Evolutionary conservation across 495 filamentous ascomycete genomes (phyloP).

Genomic region (Lentithecium fluviatile): DNA sequence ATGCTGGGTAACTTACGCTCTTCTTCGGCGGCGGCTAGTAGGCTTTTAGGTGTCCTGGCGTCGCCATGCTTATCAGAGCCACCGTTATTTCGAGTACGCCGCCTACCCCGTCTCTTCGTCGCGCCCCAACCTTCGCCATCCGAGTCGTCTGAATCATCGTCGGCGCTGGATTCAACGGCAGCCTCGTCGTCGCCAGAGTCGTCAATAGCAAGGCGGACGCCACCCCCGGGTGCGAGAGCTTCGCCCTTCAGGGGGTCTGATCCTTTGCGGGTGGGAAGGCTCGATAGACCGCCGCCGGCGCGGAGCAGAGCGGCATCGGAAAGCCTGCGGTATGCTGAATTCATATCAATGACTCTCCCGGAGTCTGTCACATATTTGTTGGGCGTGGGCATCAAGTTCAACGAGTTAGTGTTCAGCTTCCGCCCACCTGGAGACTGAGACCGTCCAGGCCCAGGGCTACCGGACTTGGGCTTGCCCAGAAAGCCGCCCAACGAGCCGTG

Average conservation of each 20-base stretch:
- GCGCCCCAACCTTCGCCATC: slow-evolving; percentile 47
- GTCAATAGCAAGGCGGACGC: slow-evolving; percentile 70
- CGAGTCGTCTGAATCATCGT: slow-evolving; percentile 41
- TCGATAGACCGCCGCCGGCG: slow-evolving; percentile 55
- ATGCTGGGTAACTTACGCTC: slow-evolving; percentile 61
- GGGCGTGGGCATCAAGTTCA: slow-evolving; percentile 44
- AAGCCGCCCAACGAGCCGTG: slow-evolving; percentile 52
- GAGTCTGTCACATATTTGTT: slow-evolving; percentile 50
- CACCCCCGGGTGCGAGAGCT: slow-evolving; percentile 49
- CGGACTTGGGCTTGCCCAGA: slow-evolving; percentile 53
- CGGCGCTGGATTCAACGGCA: slow-evolving; percentile 44
- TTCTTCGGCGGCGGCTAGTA: slow-evolving; percentile 71
- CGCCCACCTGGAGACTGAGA: slow-evolving; percentile 59
- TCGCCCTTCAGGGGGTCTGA: slow-evolving; percentile 38
- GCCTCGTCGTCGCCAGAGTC: slow-evolving; percentile 61
- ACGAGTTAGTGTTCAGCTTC: slow-evolving; percentile 44
- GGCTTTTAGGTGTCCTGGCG: slow-evolving; percentile 48
- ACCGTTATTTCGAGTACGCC: slow-evolving; percentile 29
- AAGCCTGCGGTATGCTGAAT: slow-evolving; percentile 59
- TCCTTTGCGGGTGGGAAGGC: slow-evolving; percentile 48
- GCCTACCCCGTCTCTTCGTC: slow-evolving; percentile 44
- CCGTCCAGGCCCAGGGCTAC: slow-evolving; percentile 58
- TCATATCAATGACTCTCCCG: slow-evolving; percentile 56
- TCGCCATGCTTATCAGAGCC: slow-evolving; percentile 35
- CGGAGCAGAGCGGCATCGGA: slow-evolving; percentile 63